A percentile compares a stretch with the other conserved stretches of the same genome.
These are phyloP conservation scores for Prunus dulcis DNA, from an alignment of 306 rosid species.

Conservation along the genomic window DNA sequence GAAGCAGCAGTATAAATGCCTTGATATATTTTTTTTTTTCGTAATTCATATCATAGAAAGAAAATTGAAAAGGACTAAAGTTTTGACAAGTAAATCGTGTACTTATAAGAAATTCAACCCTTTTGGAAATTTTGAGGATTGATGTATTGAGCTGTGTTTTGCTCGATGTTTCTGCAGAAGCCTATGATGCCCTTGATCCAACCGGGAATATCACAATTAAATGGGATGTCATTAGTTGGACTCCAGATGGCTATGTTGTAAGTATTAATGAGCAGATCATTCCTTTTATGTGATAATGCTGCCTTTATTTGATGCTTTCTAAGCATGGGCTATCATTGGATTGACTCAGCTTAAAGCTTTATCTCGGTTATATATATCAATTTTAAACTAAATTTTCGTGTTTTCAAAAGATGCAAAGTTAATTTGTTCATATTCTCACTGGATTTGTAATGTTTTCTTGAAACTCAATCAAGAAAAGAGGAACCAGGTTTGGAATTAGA, in stretches of 20 bases:
- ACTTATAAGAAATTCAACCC: background rate
- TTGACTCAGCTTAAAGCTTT: background rate
- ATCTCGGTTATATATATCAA: background rate
- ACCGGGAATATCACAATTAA: slow-evolving; percentile 87
- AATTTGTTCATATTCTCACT: background rate
- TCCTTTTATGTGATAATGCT: slow-evolving; percentile 18
- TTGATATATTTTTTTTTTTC: background rate
- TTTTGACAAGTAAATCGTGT: background rate
- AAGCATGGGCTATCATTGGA: background rate
- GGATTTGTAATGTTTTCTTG: background rate
- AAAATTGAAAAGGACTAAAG: background rate
- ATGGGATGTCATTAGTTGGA: slow-evolving; percentile 90
- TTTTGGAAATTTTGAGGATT: slow-evolving; percentile 2
- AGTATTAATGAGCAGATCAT: slow-evolving; percentile 27
- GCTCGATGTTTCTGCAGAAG: slow-evolving; percentile 51
- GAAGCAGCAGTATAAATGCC: background rate
- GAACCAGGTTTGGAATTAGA: background rate
- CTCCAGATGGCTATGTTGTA: slow-evolving; percentile 93
- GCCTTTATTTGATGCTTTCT: background rate
- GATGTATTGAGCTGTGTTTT: slow-evolving; percentile 12
- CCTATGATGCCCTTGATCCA: slow-evolving; percentile 90
- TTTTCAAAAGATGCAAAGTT: background rate
- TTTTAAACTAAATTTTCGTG: background rate
- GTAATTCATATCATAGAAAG: background rate
- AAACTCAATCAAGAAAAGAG: background rate